phyloP scores from a whole-genome alignment of 164 flowering plant species.

The Stephania japonica region DNA sequence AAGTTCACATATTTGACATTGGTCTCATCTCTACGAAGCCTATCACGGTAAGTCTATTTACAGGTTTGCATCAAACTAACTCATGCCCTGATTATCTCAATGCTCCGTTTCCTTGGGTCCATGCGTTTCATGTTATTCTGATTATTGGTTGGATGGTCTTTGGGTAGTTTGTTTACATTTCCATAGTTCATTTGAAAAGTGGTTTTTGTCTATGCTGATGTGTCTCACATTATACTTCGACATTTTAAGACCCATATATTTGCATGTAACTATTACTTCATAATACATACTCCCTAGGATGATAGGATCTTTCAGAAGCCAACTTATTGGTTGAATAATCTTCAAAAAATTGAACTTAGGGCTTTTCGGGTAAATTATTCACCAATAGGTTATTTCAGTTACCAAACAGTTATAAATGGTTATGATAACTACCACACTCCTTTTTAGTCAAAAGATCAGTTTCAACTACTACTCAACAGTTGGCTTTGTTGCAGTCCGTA shows the following conservation, averaged over 20 bases:
- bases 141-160: background rate
- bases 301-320: too few relatives aligned
- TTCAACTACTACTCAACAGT: too few relatives aligned
- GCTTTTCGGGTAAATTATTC: too few relatives aligned
- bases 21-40: conserved; percentile 70
- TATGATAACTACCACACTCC: too few relatives aligned
- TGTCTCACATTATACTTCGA: background rate
- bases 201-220: background rate
- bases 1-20: conserved; percentile 62
- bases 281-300: too few relatives aligned
- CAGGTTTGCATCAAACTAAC: background rate
- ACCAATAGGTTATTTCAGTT: too few relatives aligned
- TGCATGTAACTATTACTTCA: too few relatives aligned
- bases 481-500: too few relatives aligned
- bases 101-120: background rate
- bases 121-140: background rate
- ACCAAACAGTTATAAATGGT: too few relatives aligned
- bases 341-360: too few relatives aligned
- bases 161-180: background rate
- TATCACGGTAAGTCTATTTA: conserved; percentile 47
- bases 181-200: background rate
- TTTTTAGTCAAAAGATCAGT: too few relatives aligned
- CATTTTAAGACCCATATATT: background rate
- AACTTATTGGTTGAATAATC: too few relatives aligned
- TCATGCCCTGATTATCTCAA: background rate